A percentile compares a stretch with the other conserved stretches of the same genome.
Conservation (phyloP, 2,329 filamentous ascomycete species). For the Daldinia sp. region DNA sequence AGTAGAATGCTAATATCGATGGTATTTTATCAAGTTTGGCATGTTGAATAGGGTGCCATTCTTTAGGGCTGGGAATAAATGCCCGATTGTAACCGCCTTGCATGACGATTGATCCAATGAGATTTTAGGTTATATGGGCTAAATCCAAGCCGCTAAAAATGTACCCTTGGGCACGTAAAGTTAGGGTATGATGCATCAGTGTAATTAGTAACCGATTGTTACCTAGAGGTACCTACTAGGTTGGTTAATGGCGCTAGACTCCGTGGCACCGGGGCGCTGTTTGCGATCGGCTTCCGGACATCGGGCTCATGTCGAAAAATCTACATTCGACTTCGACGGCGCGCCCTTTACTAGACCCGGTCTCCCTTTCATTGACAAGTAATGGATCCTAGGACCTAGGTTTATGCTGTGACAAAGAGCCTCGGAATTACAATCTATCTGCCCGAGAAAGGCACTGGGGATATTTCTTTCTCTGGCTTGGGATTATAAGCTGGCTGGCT, state of each 20-base stretch:
- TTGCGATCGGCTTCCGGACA: conserved; percentile 4
- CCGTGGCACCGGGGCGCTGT: background rate
- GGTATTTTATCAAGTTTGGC: background rate
- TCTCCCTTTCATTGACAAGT: background rate
- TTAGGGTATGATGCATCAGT: too few species aligned
- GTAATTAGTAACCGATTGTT: too few species aligned
- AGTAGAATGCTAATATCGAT: too few species aligned
- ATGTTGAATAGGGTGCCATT: background rate
- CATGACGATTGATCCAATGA: too few species aligned
- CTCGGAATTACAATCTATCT: background rate
- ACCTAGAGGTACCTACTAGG: too few species aligned
- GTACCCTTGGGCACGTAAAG: too few species aligned
- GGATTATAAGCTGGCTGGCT: background rate
- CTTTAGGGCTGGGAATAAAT: background rate
- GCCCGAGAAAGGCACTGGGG: background rate
- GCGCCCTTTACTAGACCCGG: conserved; percentile 2
- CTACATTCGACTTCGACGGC: background rate
- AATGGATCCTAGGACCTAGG: background rate
- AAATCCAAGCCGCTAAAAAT: background rate
- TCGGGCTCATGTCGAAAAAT: conserved; percentile 1
- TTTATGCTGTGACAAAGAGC: conserved; percentile 2
- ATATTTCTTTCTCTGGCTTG: background rate
- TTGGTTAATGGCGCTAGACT: background rate
- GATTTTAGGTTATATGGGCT: background rate
- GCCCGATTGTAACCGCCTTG: background rate